Percentiles rank a stretch among this genome's conserved stretches.
Conservation (phyloP, 2,329 filamentous ascomycete genomes). For the Dothideomycetidae sp. region DNA sequence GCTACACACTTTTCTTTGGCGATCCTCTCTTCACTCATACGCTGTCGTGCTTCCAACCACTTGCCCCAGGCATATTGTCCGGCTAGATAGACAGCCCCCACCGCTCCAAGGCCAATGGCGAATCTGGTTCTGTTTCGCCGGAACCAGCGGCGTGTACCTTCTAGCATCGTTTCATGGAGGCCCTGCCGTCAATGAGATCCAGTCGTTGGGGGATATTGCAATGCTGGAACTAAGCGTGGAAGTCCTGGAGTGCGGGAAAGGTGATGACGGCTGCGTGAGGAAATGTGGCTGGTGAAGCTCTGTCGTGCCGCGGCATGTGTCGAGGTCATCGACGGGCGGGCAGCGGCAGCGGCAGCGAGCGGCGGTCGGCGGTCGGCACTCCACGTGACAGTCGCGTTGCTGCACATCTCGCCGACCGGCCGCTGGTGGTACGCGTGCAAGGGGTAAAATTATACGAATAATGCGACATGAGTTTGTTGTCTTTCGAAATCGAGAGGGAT, state of each 20-base stretch:
- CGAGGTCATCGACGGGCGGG: too few relatives aligned
- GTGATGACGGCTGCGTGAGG: neutral
- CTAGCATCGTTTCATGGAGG: constrained; percentile 38
- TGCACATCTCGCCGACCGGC: too few relatives aligned
- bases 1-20: constrained; percentile 73
- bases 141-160: constrained; percentile 76
- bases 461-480: too few relatives aligned
- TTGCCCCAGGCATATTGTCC: constrained; percentile 87
- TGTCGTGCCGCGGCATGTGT: too few relatives aligned
- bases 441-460: too few relatives aligned
- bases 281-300: neutral
- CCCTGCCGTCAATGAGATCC: neutral
- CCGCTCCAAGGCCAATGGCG: constrained; percentile 71
- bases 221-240: neutral
- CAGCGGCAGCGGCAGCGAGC: too few relatives aligned
- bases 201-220: too few relatives aligned
- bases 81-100: constrained; percentile 81
- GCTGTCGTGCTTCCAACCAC: constrained; percentile 83
- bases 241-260: neutral
- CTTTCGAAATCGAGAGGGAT: too few relatives aligned
- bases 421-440: too few relatives aligned
- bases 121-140: constrained; percentile 81
- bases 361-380: too few relatives aligned
- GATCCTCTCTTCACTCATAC: constrained; percentile 91
- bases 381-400: too few relatives aligned